A percentile compares a stretch with the other conserved stretches of the same genome.
These are phyloP conservation scores for Picocystis salinarum DNA, from an alignment of 139 green algal species.

Conservation along the genomic window DNA sequence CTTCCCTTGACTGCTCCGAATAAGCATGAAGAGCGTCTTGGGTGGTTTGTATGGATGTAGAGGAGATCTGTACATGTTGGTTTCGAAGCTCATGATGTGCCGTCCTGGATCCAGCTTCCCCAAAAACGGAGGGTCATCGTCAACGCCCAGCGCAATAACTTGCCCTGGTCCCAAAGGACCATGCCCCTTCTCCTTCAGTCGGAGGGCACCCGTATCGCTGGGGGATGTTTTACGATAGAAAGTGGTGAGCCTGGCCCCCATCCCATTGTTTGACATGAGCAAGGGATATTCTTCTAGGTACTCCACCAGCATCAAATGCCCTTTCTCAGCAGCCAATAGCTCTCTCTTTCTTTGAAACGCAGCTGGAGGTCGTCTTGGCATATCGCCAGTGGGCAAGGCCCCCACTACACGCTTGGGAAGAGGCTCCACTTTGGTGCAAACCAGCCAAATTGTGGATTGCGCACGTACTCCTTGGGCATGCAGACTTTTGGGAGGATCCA, in stretches of 20 bases:
- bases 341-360: conserved; percentile 31
- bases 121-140: conserved; percentile 39
- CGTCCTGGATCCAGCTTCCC: conserved; percentile 12
- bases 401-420: background rate
- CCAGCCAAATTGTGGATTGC: conserved; percentile 6
- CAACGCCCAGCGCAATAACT: conserved; percentile 25
- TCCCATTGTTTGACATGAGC: conserved; percentile 49
- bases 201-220: conserved; percentile 14
- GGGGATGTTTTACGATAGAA: conserved; percentile 43
- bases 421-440: conserved; percentile 11
- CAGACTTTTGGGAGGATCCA: too few relatives aligned
- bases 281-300: conserved; percentile 58
- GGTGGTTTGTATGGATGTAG: conserved; percentile 23
- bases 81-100: conserved; percentile 18
- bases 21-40: conserved; percentile 55
- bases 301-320: conserved; percentile 48
- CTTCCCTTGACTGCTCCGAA: conserved; percentile 26
- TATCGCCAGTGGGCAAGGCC: background rate
- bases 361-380: conserved; percentile 17
- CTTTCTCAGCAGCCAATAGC: conserved; percentile 28
- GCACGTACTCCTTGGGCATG: too few relatives aligned
- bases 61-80: conserved; percentile 38
- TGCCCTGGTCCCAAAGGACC: too few relatives aligned
- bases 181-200: background rate
- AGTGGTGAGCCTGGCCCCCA: conserved; percentile 45